phyloP scores from a whole-genome alignment of 2,329 filamentous ascomycete genomes.

The Ceratocystis cubensis region DNA sequence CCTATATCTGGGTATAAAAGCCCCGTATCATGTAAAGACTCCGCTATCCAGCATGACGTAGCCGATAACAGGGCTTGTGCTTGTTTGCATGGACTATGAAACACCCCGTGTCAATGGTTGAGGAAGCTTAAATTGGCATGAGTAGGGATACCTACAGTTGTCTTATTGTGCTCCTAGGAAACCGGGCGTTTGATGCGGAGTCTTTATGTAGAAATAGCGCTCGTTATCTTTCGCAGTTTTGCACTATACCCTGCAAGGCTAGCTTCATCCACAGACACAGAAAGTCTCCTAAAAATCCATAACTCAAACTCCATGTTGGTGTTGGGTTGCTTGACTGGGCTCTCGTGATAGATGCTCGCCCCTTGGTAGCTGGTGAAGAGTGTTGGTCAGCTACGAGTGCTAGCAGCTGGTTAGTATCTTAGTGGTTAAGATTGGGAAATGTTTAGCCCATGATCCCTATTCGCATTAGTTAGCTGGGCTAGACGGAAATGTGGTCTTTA shows the following conservation, averaged over 20 bases:
- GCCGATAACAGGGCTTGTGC: background rate
- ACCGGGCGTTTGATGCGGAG: background rate
- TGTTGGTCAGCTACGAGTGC: too few relatives aligned
- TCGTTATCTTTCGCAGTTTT: background rate
- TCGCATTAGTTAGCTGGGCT: background rate
- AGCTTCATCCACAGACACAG: too few relatives aligned
- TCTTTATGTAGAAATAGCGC: background rate
- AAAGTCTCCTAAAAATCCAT: too few relatives aligned
- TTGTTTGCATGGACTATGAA: background rate
- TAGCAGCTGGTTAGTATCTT: too few relatives aligned
- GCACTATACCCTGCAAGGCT: background rate
- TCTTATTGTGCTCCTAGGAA: background rate
- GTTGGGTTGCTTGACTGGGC: too few relatives aligned
- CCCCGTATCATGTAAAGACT: background rate
- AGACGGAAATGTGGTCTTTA: background rate
- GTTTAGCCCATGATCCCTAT: too few relatives aligned
- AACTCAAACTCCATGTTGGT: too few relatives aligned
- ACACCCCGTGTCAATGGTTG: background rate
- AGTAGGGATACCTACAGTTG: background rate
- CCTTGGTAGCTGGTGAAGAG: too few relatives aligned
- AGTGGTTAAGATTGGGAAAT: too few relatives aligned
- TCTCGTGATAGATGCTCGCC: too few relatives aligned
- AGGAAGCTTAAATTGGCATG: background rate
- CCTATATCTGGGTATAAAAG: too few relatives aligned
- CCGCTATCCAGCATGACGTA: background rate